Base-by-base conservation (phyloP, 179 eudicot genomes). In the Silene coronaria region DNA sequence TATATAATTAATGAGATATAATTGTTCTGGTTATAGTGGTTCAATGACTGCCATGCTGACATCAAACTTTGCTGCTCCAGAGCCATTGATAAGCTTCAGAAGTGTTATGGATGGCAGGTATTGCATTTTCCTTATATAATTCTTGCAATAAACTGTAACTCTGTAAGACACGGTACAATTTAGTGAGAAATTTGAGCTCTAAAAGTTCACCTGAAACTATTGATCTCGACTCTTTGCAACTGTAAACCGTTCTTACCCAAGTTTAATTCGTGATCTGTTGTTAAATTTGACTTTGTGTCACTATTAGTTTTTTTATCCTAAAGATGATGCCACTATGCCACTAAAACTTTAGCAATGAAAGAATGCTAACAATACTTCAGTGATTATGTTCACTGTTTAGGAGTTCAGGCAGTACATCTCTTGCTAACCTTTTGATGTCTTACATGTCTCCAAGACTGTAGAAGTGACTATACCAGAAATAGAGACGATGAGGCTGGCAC, bases 31-130 rank as follows among this genome's bases (percentile, higher is more conserved):
- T 68, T 75, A 19, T 63, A 96, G 98, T 96, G 99, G 99, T 96
- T 92, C 78, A 79, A 87, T 63, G 99, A 93, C 71, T 88, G 97
- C 88, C 83, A 84, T 36, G 73, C 84, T 60, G 97, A 93, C 36
- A 87, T 96, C 76, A 86, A 76, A 80, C 70, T 36, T 48, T 93
- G 90, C 70, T 96, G 99, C 83, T 85, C 85, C 17, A 70, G 45
- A 60, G 93, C 92, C 67, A 75, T 96, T 58, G 82, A 82, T 24
- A 82, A 85, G 78, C 89, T 96, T 74, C 82, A 71, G 38, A 85
- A 85, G 63, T 77, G 76, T 71, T 96, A 93, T 38, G 96, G 92
- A 80, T 96, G 99, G 99, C 84, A 91, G 97, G 99, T 96, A 91
- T 64, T 68, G 14, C 38, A 30, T 59, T 53, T 63, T 28, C 34